Evolutionary conservation across 179 eudicot genomes (phyloP).

Genomic region (Silene coronaria): DNA sequence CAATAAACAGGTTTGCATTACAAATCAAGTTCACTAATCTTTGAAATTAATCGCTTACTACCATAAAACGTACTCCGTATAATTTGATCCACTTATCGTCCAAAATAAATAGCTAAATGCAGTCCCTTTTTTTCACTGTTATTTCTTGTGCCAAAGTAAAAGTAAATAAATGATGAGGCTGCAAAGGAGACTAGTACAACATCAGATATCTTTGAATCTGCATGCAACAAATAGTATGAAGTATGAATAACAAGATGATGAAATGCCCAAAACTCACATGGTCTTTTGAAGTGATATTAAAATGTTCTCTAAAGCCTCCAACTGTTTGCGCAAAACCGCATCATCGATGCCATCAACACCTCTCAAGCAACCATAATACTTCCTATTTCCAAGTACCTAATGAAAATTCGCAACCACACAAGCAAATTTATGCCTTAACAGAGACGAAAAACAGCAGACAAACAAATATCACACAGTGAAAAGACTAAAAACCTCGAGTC

Average conservation of each 20-base stretch:
- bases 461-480: neutral
- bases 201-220: too few relatives aligned
- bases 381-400: slow-evolving; percentile 55
- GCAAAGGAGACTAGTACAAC: too few relatives aligned
- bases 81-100: neutral
- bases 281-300: slow-evolving; percentile 49
- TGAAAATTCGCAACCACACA: neutral
- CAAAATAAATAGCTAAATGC: too few relatives aligned
- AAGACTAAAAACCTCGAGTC: slow-evolving; percentile 43
- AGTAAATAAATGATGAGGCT: too few relatives aligned
- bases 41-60: neutral
- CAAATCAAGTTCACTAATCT: neutral
- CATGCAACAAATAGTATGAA: neutral
- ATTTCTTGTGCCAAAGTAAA: too few relatives aligned
- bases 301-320: slow-evolving; percentile 62
- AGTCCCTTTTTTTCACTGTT: too few relatives aligned
- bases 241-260: neutral
- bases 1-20: neutral
- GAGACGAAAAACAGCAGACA: neutral
- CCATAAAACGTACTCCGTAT: neutral
- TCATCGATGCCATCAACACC: slow-evolving; percentile 53
- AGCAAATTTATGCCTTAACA: neutral
- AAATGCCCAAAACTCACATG: slow-evolving; percentile 30
- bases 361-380: slow-evolving; percentile 59
- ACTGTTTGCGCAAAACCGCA: slow-evolving; percentile 54